phyloP scores from a whole-genome alignment of 2,329 filamentous ascomycete species.

The Claviceps quebecensis region DNA sequence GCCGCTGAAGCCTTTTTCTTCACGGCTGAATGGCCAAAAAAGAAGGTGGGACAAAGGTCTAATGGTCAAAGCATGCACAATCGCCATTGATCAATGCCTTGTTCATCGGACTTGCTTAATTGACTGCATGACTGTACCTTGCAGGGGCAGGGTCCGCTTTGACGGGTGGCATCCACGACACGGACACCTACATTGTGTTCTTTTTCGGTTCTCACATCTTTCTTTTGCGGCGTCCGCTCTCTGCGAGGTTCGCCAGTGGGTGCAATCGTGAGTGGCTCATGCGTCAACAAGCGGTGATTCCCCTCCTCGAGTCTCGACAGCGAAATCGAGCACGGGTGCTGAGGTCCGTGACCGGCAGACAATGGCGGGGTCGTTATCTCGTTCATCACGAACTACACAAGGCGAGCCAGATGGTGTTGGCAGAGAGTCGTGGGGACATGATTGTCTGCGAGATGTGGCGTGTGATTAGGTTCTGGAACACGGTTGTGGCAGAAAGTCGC shows the following conservation, averaged over 20 bases:
- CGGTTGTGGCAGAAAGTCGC: not conserved
- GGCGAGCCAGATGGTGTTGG: not conserved
- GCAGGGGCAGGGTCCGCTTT: not conserved
- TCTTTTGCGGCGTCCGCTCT: not conserved
- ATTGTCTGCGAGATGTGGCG: conserved; percentile 9
- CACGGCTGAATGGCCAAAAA: not conserved
- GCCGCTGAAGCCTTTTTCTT: not conserved
- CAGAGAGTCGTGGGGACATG: conserved; percentile 1
- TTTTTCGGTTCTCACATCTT: not conserved
- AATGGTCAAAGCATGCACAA: not conserved
- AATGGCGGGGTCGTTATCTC: not conserved
- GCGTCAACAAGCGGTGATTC: not conserved
- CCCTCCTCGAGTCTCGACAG: not conserved
- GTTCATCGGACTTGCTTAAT: not conserved
- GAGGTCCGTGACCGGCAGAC: not conserved
- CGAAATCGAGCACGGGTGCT: not conserved
- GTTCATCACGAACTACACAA: not conserved
- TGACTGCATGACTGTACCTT: conserved; percentile 1
- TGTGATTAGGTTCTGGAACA: conserved; percentile 17
- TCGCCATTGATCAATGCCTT: not conserved
- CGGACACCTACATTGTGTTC: not conserved
- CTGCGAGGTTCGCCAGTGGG: not conserved
- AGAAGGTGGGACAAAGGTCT: not conserved
- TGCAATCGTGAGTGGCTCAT: not conserved
- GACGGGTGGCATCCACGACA: not conserved